Conservation (phyloP, 148 eudicot species). For the Rhododendron vialii region DNA sequence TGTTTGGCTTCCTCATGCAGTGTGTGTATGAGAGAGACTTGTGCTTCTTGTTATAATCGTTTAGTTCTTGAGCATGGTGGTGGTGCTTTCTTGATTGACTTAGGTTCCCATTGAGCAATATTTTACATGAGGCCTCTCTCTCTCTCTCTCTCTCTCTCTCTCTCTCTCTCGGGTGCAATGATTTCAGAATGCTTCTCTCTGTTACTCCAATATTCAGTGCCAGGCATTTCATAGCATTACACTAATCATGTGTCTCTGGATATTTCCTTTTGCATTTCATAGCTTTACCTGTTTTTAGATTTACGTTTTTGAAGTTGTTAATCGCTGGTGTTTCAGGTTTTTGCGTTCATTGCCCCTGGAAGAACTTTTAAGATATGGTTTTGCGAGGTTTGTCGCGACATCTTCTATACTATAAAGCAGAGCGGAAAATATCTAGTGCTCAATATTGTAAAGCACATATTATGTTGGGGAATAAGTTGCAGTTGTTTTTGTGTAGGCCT, state of each 20-base stretch:
- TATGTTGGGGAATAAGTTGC: background rate
- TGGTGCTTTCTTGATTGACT: constrained; percentile 5
- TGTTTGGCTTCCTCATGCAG: background rate
- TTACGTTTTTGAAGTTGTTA: constrained; percentile 2
- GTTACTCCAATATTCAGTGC: background rate
- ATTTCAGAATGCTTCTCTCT: background rate
- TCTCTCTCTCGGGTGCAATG: background rate
- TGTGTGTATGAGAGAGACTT: background rate
- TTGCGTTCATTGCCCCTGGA: constrained; percentile 60
- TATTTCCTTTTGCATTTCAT: background rate
- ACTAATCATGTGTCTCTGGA: background rate
- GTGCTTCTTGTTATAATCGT: background rate
- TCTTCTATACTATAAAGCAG: too few species aligned
- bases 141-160: background rate
- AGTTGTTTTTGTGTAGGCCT: background rate
- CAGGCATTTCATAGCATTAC: background rate
- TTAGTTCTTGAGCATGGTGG: background rate
- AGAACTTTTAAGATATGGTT: constrained; percentile 58
- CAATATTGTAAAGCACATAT: background rate
- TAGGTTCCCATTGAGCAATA: background rate
- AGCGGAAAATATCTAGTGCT: too few species aligned
- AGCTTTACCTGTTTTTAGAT: background rate
- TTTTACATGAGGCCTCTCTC: background rate
- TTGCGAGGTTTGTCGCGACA: constrained; percentile 52
- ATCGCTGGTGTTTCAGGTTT: constrained; percentile 41